Base-by-base conservation (phyloP, 208 protist genomes). In the Tritrichomonas foetus region DNA sequence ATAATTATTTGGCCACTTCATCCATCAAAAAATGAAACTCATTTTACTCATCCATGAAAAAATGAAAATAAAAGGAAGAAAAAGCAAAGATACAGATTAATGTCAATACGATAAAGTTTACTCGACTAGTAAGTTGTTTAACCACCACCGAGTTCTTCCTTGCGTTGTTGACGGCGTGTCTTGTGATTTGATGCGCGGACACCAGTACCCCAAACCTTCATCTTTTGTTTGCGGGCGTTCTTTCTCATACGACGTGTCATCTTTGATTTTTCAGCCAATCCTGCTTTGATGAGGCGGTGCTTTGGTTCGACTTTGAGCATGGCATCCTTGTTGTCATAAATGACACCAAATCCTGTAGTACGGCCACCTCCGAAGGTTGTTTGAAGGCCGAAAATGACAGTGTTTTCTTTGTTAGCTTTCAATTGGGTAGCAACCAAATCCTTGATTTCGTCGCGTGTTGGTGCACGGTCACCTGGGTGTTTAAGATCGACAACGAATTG, bases 361-460 rank as follows among this genome's bases (percentile, higher is more conserved):
- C 97, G 98, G 95, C 98, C 98, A 95, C 99, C 99, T 96, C 99
- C 99, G 95, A 99, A 99, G 94, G 98, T 97, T 84, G 98, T 99
- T 94, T 97, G 97, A 97, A 99, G 99, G 94, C 98, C 98, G 95
- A 98, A 99, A 94, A 99, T 94, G 94, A 98, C 97, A 92, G 99
- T 95, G 22, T 50, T 33, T 20, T 82, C 74, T 44, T 82, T 82
- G 41, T 27, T n/a, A 30, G 41, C 74, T 20, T 82, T 82, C 30
- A 82, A 36, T 25, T 36, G 74, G 3, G 9, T 14, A 30, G 74
- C 74, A 44, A 82, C 74, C 50, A 47, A 25, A 49, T 82, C 74
- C 41, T 82, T 82, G 41, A 82, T 82, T 82, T 82, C 74, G 30
- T 82, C 74, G 74, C 74, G 74, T 82, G 74, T 82, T 82, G 74